These are phyloP conservation scores for Fraxinus floribunda DNA, from an alignment of 305 asterid genomes.

Conservation along the genomic window DNA sequence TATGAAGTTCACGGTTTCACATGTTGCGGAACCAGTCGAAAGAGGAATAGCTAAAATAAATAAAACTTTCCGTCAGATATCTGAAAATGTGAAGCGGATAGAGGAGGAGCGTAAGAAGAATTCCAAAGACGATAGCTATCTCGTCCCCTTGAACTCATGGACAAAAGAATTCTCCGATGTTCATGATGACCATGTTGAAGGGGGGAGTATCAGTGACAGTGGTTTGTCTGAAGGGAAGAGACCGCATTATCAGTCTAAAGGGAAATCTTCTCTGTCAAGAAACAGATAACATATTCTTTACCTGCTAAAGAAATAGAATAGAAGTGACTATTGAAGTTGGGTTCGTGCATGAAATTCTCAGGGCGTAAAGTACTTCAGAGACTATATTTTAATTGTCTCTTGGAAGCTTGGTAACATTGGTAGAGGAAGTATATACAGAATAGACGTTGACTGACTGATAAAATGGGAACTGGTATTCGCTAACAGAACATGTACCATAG, in stretches of 20 bases:
- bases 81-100: slow-evolving; percentile 74
- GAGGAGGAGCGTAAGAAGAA: slow-evolving; percentile 65
- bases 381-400: neutral
- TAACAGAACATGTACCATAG: neutral
- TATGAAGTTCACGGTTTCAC: slow-evolving; percentile 97
- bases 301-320: neutral
- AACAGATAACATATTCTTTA: slow-evolving; percentile 37
- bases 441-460: neutral
- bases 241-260: slow-evolving; percentile 38
- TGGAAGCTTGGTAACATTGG: neutral
- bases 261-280: slow-evolving; percentile 49
- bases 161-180: slow-evolving; percentile 61
- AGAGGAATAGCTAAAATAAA: slow-evolving; percentile 84
- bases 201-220: slow-evolving; percentile 72
- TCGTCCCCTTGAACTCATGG: slow-evolving; percentile 69
- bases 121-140: slow-evolving; percentile 78
- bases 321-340: slow-evolving; percentile 8
- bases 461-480: neutral
- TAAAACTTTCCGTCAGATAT: slow-evolving; percentile 78
- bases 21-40: slow-evolving; percentile 90
- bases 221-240: slow-evolving; percentile 54
- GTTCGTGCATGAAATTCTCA: slow-evolving; percentile 14
- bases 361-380: neutral
- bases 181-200: slow-evolving; percentile 61
- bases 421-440: neutral